A percentile compares a stretch with the other conserved stretches of the same genome.
Conservation (phyloP, 805 yeast species). For the Saccharomycopsis sp. region DNA sequence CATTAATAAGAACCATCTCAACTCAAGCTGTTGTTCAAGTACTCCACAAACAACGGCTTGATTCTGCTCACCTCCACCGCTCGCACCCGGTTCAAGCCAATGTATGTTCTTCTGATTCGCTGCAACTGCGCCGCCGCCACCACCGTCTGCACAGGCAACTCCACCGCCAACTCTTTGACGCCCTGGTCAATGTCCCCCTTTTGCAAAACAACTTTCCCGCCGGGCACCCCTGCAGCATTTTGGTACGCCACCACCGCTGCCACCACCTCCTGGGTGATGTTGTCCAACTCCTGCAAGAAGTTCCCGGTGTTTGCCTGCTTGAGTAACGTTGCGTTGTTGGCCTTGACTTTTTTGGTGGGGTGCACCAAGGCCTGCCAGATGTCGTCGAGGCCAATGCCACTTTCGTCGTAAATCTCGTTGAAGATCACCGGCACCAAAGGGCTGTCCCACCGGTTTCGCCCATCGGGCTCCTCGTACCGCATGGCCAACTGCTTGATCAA, state of each 20-base stretch:
- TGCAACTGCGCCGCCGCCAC: conserved; percentile 73
- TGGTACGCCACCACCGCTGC: conserved; percentile 55
- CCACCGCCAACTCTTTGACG: conserved; percentile 36
- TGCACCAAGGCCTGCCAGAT: conserved; percentile 52
- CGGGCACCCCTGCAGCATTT: conserved; percentile 33
- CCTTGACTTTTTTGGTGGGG: conserved; percentile 37
- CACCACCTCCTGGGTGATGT: conserved; percentile 56
- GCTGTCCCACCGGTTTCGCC: conserved; percentile 83
- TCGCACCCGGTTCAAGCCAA: conserved; percentile 72
- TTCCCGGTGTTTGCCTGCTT: conserved; percentile 73
- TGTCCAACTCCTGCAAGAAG: conserved; percentile 72
- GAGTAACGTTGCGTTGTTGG: conserved; percentile 76
- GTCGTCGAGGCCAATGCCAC: conserved; percentile 55
- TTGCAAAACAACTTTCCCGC: conserved; percentile 38
- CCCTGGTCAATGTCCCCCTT: conserved; percentile 31
- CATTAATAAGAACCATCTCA: no score
- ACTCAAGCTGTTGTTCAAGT: conserved; percentile 54
- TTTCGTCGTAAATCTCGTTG: conserved; percentile 37
- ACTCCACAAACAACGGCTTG: conserved; percentile 66
- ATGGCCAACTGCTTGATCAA: conserved; percentile 61
- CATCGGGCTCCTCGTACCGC: conserved; percentile 91
- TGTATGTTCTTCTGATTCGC: conserved; percentile 72
- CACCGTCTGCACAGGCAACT: conserved; percentile 46
- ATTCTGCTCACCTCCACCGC: conserved; percentile 64
- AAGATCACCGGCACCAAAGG: conserved; percentile 67